Percentiles rank a stretch among this genome's conserved stretches.
phyloP scores from a whole-genome alignment of 2,329 filamentous ascomycete genomes.

The Zymoseptoria tritici region DNA sequence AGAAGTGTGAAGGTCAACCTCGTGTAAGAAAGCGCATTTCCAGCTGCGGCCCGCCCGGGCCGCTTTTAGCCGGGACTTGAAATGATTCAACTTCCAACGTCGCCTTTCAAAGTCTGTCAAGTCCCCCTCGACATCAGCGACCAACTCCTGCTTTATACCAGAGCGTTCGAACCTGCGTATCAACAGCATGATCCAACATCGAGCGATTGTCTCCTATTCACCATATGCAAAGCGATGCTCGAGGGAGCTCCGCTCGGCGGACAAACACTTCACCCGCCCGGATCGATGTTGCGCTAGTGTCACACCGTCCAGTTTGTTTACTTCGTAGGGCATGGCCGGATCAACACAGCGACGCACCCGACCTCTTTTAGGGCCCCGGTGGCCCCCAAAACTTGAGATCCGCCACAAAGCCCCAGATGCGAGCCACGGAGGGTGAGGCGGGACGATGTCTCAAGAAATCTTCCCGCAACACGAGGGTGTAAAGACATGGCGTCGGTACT shows the following conservation, averaged over 20 bases:
- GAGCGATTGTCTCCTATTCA: too few species aligned
- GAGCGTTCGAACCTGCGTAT: too few species aligned
- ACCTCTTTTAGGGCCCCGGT: not conserved
- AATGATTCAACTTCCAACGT: too few species aligned
- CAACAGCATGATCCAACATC: too few species aligned
- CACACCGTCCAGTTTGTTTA: not conserved
- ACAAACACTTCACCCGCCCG: not conserved
- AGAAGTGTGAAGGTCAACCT: too few species aligned
- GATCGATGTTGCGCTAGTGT: not conserved
- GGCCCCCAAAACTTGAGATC: not conserved
- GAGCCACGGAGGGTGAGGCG: not conserved
- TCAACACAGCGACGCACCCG: not conserved
- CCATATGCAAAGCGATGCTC: too few species aligned
- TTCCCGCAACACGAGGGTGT: not conserved
- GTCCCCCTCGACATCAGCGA: too few species aligned
- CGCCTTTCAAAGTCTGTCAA: too few species aligned
- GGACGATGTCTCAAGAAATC: not conserved
- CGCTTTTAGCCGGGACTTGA: too few species aligned
- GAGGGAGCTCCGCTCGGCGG: not conserved
- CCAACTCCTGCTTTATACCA: too few species aligned
- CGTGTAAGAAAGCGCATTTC: too few species aligned
- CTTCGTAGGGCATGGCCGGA: not conserved
- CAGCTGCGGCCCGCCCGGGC: too few species aligned
- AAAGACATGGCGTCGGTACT: not conserved
- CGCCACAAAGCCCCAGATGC: not conserved